Evolutionary conservation across 176 grass and related monocot genomes (phyloP), one percentile per base, ranked within the genome.

Genomic region (Guadua angustifolia): DNA sequence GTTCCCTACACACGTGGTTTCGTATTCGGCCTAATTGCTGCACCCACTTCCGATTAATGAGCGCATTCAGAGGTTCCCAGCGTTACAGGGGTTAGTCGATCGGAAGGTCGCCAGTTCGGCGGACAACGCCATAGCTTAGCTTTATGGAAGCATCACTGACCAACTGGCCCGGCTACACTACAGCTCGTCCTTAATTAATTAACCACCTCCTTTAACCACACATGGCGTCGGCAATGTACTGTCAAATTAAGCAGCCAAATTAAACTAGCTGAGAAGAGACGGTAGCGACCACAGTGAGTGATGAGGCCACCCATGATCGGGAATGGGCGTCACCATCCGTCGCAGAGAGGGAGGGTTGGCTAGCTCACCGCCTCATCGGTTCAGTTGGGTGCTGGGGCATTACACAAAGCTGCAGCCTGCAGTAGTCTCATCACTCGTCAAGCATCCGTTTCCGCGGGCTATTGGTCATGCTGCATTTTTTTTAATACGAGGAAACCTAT

Each of bases 141-240:
- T 69, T 84, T 60, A 44, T 85, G 87, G 87, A 89, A 53, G 69
- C 87, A 24, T 52, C 69, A 69, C 87, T 75, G 82, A 72, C 75
- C 81, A 81, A 84, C 75, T 68, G 18, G 9, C 3, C 42, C 9
- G 5, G 46, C 19, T 66, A 18, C 15, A 8, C 1, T 24, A 11
- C 63, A 53, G 26, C 29, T 79, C 78, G 29, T 26, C 42, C 10
- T 45, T 17, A 26, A 6, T 43, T 29, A 25, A 6, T 1, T 32
- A 52, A 1, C 26, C 62, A 53, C 25, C 33, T 38, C 9, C 63
- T 33, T 19, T 61, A 12, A 6, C 50, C 33, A 0, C n/a, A 51
- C 14, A 19, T 36, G 5, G 5, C 59, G 17, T 13, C 16, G 33
- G 2, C 64, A 35, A 9, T 62, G 62, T 46, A 69, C 50, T 26